Evolutionary conservation across 257 asterid species (phyloP), one percentile per base, ranked within the genome.

Genomic region (Perilla frutescens): DNA sequence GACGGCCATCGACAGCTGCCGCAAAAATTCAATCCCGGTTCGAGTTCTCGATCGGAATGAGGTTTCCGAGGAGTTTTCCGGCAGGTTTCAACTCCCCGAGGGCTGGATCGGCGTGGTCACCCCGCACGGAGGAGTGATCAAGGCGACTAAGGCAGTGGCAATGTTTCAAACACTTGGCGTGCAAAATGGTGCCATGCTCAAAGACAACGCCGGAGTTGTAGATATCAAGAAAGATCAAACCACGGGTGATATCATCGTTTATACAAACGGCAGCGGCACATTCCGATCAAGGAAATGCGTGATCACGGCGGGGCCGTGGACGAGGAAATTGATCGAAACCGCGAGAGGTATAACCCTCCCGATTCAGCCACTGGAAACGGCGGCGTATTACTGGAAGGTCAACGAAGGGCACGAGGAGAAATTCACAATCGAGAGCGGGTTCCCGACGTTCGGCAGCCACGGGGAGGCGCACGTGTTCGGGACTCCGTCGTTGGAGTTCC

Each of bases 131-230:
- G 98, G 98, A 29, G 89, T 91, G 0, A 77, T 93, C 45, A 93
- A 88, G 85, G 94, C 97, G 37, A 91, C 96, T 32, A 93, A 91
- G 78, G 98, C 97, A 1, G 97, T 93, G 53, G 79, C 96, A 6
- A 89, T 91, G 98, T 88, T 85, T 71, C 97, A 93, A 67, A 61
- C 98, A 20, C 97, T 93, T 2, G 93, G 88, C 0, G 57, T 85
- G 14, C 83, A 83, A 0, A 59, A 85, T 72, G 96, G 92, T 36
- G 96, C 92, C 43, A 70, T 74, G 8, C 63, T 93, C 43, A 85
- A 6, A 41, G 98, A 93, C 82, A 78, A 84, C 68, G 69, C 50
- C 5, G 67, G 79, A 61, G 97, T 91, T 29, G 45, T 53, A 0
- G 80, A 80, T 7, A 74, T 93, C 57, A 53, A 55, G 31, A 87